phyloP scores from a whole-genome alignment of 2,329 filamentous ascomycete genomes.

The Akanthomyces lecanii region DNA sequence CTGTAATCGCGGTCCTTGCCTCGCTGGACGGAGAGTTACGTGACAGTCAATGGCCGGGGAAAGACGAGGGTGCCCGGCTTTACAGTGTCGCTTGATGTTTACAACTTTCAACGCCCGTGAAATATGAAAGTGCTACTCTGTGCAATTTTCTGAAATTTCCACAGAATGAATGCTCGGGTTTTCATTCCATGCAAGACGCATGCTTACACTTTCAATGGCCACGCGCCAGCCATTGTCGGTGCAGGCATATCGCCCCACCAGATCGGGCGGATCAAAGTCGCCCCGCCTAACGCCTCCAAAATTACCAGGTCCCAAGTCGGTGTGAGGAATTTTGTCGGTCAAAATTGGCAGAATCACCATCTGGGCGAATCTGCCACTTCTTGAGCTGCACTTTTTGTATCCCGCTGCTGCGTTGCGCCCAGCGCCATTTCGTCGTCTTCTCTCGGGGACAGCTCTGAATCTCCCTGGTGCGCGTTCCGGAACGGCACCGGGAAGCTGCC shows the following conservation, averaged over 20 bases:
- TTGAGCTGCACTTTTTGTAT: neutral
- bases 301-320: conserved; percentile 26
- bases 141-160: too few relatives aligned
- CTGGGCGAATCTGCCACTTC: conserved; percentile 22
- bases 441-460: conserved; percentile 13
- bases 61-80: too few relatives aligned
- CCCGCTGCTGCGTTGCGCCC: neutral
- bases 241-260: neutral
- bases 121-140: too few relatives aligned
- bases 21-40: too few relatives aligned
- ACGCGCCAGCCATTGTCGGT: too few relatives aligned
- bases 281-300: conserved; percentile 20
- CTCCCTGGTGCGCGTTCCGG: conserved; percentile 1
- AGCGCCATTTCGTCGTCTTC: neutral
- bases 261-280: conserved; percentile 24
- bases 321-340: conserved; percentile 41
- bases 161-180: too few relatives aligned
- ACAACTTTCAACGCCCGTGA: too few relatives aligned
- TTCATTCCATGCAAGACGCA: too few relatives aligned
- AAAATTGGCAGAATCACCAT: conserved; percentile 36
- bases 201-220: too few relatives aligned
- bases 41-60: too few relatives aligned
- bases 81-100: too few relatives aligned
- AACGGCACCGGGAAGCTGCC: conserved; percentile 4
- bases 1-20: too few relatives aligned